Base-by-base conservation (phyloP, 2,329 filamentous ascomycete genomes). In the Coniella lustricola region DNA sequence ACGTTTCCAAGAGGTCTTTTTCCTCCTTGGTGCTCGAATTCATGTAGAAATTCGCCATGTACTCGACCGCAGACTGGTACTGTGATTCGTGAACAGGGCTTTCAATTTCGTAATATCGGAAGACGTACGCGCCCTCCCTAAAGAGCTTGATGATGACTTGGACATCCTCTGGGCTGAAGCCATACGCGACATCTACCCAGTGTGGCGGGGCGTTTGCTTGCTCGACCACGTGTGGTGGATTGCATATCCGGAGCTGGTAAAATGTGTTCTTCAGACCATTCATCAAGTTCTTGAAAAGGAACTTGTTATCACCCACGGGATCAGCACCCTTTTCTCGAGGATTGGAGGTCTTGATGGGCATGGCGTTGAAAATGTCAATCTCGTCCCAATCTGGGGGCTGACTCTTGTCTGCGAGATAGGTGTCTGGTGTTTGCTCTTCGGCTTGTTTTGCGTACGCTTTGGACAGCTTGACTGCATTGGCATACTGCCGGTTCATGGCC, bases 141-240 rank as follows among this genome's bases (percentile, higher is more conserved):
- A 99, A 97, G 10, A 98, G 79, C 67, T 97, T 98, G 65, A 94
- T 88, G 54, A 99, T 87, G 21, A 98, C 90, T 56, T 90, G 84
- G 39, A 97, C 91, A 64, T 99, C 94, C 67, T 99, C 94, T 0
- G 94, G 90, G 42, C 90, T 91, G 67, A 97, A 98, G 1, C 94
- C 93, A 62, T 89, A 95, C 0, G 91, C 94, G 1, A 97, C 88
- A 57, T 98, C 94, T 49, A 87, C 79, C 93, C 93, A 98, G 62
- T 97, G 94, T 3, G 83, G 71, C 0, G 93, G 91, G 1, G 87
- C 87, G 59, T 86, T 90, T 18, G 79, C 77, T 3, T 80, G 73
- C 53, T 97, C 91, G 40, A 95, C 83, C 48, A 77, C 73, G 2
- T 82, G 70, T 10, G 76, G 72, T 0, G 85, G 84, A 62, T 98